Percentiles rank a stretch among this genome's conserved stretches.
Conservation (phyloP, 2,329 filamentous ascomycete species). For the Xenoacremonium recifei region DNA sequence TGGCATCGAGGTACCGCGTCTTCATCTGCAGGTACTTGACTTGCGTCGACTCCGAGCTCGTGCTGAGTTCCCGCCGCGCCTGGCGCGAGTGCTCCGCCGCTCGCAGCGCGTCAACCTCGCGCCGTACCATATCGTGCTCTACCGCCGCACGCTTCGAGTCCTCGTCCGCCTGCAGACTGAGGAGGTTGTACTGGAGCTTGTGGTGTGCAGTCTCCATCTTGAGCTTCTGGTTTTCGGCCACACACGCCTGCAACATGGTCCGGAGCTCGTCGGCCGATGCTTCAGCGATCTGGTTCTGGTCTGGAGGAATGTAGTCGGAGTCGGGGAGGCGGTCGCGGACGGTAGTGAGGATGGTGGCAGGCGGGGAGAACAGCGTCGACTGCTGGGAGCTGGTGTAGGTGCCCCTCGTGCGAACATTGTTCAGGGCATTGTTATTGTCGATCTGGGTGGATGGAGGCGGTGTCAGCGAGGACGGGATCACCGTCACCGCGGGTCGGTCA, state of each 20-base stretch:
- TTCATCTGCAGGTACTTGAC: constrained; percentile 62
- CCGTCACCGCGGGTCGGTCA: constrained; percentile 39
- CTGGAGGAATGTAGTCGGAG: constrained; percentile 47
- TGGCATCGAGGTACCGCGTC: constrained; percentile 62
- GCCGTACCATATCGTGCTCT: constrained; percentile 86
- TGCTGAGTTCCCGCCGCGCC: constrained; percentile 52
- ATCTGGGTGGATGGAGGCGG: constrained; percentile 57
- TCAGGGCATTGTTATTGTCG: constrained; percentile 29
- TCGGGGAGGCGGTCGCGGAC: constrained; percentile 28
- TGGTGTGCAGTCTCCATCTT: constrained; percentile 87
- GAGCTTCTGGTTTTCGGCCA: constrained; percentile 57
- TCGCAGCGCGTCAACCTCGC: constrained; percentile 82
- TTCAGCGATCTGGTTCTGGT: constrained; percentile 48
- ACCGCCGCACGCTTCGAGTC: constrained; percentile 84
- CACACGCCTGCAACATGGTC: constrained; percentile 51
- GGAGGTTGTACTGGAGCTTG: constrained; percentile 84
- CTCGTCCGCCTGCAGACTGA: constrained; percentile 80
- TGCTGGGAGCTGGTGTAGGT: constrained; percentile 43
- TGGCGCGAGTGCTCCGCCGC: constrained; percentile 68
- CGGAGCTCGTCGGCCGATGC: constrained; percentile 57
- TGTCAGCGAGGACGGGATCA: constrained; percentile 58
- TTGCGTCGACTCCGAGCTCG: constrained; percentile 52
- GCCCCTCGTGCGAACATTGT: constrained; percentile 23
- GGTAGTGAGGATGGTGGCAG: constrained; percentile 43
- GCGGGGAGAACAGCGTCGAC: constrained; percentile 52